Conservation (phyloP, 2,329 filamentous ascomycete species). For the Claviceps sorghi region DNA sequence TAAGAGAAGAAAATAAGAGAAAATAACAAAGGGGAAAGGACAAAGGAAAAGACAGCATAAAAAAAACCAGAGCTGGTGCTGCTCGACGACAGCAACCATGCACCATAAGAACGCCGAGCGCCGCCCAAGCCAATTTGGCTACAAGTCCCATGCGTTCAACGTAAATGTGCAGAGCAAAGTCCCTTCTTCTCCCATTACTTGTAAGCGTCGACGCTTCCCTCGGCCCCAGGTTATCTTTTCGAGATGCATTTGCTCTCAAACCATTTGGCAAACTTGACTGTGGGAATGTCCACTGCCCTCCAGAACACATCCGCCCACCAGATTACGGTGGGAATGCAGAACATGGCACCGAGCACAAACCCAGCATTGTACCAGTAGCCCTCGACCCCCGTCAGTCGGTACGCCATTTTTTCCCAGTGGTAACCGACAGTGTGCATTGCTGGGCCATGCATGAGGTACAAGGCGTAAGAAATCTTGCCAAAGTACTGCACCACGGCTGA, state of each 20-base stretch:
- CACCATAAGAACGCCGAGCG: neutral
- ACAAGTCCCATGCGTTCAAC: neutral
- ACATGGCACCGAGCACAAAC: conserved; percentile 29
- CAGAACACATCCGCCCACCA: conserved; percentile 43
- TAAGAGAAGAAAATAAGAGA: too few relatives aligned
- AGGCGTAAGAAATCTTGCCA: conserved; percentile 43
- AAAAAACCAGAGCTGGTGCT: neutral
- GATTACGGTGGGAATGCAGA: conserved; percentile 37
- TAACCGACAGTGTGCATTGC: conserved; percentile 39
- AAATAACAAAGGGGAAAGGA: too few relatives aligned
- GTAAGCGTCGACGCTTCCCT: neutral
- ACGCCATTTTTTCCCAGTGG: conserved; percentile 33
- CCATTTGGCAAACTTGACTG: conserved; percentile 42
- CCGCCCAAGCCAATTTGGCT: neutral
- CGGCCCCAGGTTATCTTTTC: conserved; percentile 10
- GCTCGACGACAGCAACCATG: neutral
- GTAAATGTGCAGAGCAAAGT: neutral
- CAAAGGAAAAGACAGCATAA: neutral
- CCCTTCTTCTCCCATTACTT: neutral
- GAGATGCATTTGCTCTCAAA: conserved; percentile 30
- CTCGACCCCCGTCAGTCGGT: conserved; percentile 31
- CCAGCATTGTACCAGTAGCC: conserved; percentile 30
- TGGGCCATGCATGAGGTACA: conserved; percentile 48
- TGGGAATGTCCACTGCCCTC: conserved; percentile 39
- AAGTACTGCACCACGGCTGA: conserved; percentile 38